phyloP scores from a whole-genome alignment of 2,329 filamentous ascomycete genomes.

The Alternaria sp. region DNA sequence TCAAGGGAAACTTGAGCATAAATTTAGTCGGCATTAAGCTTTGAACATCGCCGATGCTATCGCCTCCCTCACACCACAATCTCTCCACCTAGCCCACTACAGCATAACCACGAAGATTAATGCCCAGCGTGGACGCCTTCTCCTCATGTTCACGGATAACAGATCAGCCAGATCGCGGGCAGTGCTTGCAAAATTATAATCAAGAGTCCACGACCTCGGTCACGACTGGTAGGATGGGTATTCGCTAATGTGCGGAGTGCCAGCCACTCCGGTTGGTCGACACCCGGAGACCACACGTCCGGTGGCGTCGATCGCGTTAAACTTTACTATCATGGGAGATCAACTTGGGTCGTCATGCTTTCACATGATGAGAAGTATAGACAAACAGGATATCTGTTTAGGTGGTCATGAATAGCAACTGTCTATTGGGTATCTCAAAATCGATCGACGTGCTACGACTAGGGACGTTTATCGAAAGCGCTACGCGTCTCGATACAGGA shows the following conservation, averaged over 20 bases:
- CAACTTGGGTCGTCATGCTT: neutral
- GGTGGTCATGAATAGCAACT: conserved; percentile 7
- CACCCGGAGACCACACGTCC: conserved; percentile 1
- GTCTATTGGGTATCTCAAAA: conserved; percentile 21
- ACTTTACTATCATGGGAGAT: conserved; percentile 6
- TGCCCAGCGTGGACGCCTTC: conserved; percentile 6
- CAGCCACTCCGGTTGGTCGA: conserved; percentile 28
- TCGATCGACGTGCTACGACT: conserved; percentile 10
- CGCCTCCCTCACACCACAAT: conserved; percentile 25
- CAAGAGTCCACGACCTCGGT: neutral
- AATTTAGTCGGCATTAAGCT: conserved; percentile 25
- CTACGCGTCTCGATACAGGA: conserved; percentile 5
- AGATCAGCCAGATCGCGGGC: neutral
- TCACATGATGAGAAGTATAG: neutral
- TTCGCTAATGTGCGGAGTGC: conserved; percentile 22
- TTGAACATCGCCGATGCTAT: conserved; percentile 19
- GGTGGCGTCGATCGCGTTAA: conserved; percentile 9
- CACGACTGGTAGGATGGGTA: neutral
- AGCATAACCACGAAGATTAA: conserved; percentile 10
- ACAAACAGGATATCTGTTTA: conserved; percentile 1
- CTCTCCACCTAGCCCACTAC: conserved; percentile 18
- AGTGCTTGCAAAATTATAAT: conserved; percentile 2
- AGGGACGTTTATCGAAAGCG: conserved; percentile 3
- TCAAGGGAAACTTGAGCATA: conserved; percentile 18
- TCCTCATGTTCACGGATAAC: conserved; percentile 17